phyloP scores from a whole-genome alignment of 192 early-diverging fungal genomes.

The Umbelopsis vinacea region DNA sequence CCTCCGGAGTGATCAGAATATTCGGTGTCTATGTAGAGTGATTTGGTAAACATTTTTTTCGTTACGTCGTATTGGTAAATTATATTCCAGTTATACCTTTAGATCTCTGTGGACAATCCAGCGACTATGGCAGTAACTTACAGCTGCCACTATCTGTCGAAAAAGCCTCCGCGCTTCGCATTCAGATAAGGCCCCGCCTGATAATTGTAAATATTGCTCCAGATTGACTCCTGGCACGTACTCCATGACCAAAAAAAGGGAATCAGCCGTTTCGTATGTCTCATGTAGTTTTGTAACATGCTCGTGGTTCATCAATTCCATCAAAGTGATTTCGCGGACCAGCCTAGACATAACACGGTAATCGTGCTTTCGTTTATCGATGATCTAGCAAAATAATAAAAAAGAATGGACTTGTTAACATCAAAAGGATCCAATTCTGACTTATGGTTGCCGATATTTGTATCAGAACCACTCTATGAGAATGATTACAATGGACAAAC shows the following conservation, averaged over 20 bases:
- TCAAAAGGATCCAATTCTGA: background rate
- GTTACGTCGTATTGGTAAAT: background rate
- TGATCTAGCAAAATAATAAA: slow-evolving; percentile 37
- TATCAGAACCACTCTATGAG: too few species aligned
- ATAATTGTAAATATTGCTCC: slow-evolving; percentile 80
- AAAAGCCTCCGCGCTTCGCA: slow-evolving; percentile 83
- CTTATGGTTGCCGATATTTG: background rate
- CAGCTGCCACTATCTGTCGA: slow-evolving; percentile 81
- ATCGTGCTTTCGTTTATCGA: slow-evolving; percentile 56
- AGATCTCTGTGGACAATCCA: slow-evolving; percentile 83
- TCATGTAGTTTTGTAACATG: slow-evolving; percentile 89
- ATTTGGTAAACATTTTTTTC: background rate
- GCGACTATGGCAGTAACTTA: slow-evolving; percentile 71
- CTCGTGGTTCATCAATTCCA: slow-evolving; percentile 88
- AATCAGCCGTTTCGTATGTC: slow-evolving; percentile 77
- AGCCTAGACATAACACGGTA: slow-evolving; percentile 60
- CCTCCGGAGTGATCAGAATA: slow-evolving; percentile 74
- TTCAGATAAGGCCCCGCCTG: slow-evolving; percentile 76
- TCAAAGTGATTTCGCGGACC: slow-evolving; percentile 76
- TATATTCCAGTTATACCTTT: slow-evolving; percentile 59
- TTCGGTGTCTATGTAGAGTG: slow-evolving; percentile 55
- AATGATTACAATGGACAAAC: background rate
- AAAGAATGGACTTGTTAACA: too few species aligned
- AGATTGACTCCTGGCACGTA: slow-evolving; percentile 85
- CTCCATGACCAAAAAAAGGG: slow-evolving; percentile 87